Evolutionary conservation across 1,284 basidiomycete genomes (phyloP).

Genomic region (Puccinia hordei): DNA sequence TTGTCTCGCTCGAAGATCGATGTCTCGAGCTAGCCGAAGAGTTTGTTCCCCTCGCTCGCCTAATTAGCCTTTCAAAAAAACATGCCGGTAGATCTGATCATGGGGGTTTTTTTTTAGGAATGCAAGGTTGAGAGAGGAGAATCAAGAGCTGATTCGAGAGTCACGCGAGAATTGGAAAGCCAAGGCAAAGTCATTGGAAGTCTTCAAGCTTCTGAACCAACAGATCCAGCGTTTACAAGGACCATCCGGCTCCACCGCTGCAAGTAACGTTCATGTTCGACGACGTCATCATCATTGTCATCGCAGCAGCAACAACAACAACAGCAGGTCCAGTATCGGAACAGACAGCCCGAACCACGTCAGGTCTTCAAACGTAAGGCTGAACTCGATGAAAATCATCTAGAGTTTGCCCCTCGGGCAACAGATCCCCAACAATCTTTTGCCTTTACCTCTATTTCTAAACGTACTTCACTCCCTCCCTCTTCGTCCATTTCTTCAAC

Average conservation of each 20-base stretch:
- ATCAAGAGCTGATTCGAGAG: slow-evolving; percentile 41
- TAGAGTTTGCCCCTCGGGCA: background rate
- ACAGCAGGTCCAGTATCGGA: background rate
- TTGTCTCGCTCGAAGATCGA: slow-evolving; percentile 42
- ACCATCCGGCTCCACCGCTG: background rate
- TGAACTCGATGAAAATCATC: background rate
- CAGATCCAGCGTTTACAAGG: background rate
- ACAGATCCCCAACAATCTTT: background rate
- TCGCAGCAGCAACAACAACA: background rate
- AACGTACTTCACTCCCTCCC: background rate
- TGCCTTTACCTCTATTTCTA: background rate
- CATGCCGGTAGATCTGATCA: background rate
- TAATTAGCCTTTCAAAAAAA: background rate
- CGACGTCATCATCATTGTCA: background rate
- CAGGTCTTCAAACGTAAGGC: background rate
- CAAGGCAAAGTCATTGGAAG: slow-evolving; percentile 28
- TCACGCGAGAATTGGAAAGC: slow-evolving; percentile 49
- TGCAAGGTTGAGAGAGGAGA: slow-evolving; percentile 36
- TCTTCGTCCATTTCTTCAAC: background rate
- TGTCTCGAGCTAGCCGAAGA: slow-evolving; percentile 36
- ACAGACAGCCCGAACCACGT: background rate
- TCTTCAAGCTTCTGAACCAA: slow-evolving; percentile 1
- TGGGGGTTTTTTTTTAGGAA: slow-evolving; percentile 16
- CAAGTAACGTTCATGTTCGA: background rate
- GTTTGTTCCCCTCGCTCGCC: slow-evolving; percentile 2